These are phyloP conservation scores for Glebionis coronaria DNA, from an alignment of 129 eudicot genomes.

Conservation along the genomic window DNA sequence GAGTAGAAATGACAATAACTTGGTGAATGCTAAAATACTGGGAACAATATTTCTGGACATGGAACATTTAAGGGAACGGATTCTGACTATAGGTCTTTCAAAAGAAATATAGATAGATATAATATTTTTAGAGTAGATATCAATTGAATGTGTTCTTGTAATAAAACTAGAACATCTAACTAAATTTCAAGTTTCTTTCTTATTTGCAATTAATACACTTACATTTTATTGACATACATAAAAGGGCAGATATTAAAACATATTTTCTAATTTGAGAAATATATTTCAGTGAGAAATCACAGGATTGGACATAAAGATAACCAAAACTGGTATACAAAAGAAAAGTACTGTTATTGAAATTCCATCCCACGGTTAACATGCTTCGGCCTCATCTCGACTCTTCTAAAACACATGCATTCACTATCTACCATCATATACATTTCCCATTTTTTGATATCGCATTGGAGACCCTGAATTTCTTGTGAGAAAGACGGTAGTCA, in stretches of 20 bases:
- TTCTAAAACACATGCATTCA: not conserved
- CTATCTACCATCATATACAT: not conserved
- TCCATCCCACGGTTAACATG: not conserved
- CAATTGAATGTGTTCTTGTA: no score
- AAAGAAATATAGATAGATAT: no score
- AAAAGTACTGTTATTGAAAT: not conserved
- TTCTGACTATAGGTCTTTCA: no score
- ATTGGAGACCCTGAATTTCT: not conserved
- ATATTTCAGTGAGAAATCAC: not conserved
- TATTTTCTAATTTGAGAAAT: not conserved
- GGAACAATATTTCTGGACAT: not conserved
- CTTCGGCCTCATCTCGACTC: not conserved
- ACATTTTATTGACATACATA: no score
- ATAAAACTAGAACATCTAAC: no score
- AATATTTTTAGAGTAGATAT: no score
- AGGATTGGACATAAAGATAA: not conserved
- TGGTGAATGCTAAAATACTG: not conserved
- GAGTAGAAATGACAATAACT: not conserved
- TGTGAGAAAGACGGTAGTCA: not conserved
- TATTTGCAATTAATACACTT: no score
- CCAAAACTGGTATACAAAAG: not conserved
- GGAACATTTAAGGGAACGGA: no score
- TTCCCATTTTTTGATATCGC: not conserved
- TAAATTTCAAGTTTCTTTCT: no score
- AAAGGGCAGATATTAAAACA: no score